A percentile compares a stretch with the other conserved stretches of the same genome.
These are phyloP conservation scores for Panaeolus papilionaceus DNA, from an alignment of 768 basidiomycete species.

Conservation along the genomic window DNA sequence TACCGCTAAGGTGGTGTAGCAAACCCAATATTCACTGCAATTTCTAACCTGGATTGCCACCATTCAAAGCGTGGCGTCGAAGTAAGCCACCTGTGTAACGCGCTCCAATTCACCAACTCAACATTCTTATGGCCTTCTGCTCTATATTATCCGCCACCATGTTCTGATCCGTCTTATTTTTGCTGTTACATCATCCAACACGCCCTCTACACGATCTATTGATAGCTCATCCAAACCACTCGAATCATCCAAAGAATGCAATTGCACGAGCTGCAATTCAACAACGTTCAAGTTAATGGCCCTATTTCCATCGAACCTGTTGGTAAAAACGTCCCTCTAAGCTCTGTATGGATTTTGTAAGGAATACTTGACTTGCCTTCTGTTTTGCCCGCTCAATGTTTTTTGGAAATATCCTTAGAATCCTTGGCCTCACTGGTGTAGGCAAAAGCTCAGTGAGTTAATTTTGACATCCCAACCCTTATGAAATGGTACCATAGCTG, in stretches of 20 bases:
- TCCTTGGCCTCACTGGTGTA: background rate
- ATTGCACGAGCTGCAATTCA: background rate
- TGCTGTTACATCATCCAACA: background rate
- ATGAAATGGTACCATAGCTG: too few relatives aligned
- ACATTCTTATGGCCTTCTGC: background rate
- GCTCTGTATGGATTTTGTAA: constrained; percentile 2
- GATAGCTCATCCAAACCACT: background rate
- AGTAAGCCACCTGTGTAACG: too few relatives aligned
- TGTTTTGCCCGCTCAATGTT: background rate
- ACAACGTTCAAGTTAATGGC: background rate
- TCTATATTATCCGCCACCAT: too few relatives aligned
- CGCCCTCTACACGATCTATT: too few relatives aligned
- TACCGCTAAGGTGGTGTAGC: background rate
- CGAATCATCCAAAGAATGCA: background rate
- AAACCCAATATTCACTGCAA: background rate
- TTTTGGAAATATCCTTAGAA: background rate
- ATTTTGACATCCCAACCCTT: background rate
- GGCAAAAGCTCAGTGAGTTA: background rate
- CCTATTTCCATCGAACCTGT: constrained; percentile 4
- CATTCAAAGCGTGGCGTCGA: too few relatives aligned
- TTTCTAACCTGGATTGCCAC: too few relatives aligned
- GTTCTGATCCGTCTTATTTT: too few relatives aligned
- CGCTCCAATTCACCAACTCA: background rate
- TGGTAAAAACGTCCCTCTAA: background rate
- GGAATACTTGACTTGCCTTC: background rate